Evolutionary conservation across 306 rosid genomes (phyloP).

Genomic region (Trifolium repens): DNA sequence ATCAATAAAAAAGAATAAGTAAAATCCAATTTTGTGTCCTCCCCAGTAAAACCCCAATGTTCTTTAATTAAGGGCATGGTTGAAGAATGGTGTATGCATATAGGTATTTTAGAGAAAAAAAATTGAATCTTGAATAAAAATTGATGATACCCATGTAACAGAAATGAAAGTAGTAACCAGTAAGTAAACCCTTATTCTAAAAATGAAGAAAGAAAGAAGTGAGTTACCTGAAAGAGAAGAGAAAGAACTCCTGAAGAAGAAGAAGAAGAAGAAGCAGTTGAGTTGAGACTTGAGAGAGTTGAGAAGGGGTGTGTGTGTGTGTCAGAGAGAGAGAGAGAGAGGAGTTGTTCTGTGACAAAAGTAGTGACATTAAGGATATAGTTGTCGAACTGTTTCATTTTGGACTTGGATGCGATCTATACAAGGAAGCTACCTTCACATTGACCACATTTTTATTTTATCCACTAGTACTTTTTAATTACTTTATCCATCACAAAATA

Average conservation of each 20-base stretch:
- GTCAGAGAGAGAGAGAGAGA: neutral
- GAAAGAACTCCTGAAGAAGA: neutral
- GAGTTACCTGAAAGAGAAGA: neutral
- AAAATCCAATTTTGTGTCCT: slow-evolving; percentile 25
- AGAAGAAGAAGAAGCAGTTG: neutral
- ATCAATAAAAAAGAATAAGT: slow-evolving; percentile 33
- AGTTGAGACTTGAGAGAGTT: neutral
- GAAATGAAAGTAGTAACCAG: slow-evolving; percentile 12
- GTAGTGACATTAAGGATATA: neutral
- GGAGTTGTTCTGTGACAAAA: neutral
- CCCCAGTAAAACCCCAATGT: slow-evolving; percentile 41
- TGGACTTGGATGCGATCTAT: neutral
- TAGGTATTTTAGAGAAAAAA: neutral
- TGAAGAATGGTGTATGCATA: neutral
- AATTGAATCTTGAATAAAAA: slow-evolving; percentile 22
- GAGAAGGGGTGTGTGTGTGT: neutral
- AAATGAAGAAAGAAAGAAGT: neutral
- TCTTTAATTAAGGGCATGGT: slow-evolving; percentile 33
- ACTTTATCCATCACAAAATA: too few relatives aligned
- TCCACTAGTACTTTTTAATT: too few relatives aligned
- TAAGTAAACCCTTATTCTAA: neutral
- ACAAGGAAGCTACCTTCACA: neutral
- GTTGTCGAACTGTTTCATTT: neutral
- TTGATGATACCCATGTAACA: slow-evolving; percentile 32
- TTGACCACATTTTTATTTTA: neutral